A percentile compares a stretch with the other conserved stretches of the same genome.
phyloP scores from a whole-genome alignment of 345 rosid genomes.

The Euphorbia pulcherrima region DNA sequence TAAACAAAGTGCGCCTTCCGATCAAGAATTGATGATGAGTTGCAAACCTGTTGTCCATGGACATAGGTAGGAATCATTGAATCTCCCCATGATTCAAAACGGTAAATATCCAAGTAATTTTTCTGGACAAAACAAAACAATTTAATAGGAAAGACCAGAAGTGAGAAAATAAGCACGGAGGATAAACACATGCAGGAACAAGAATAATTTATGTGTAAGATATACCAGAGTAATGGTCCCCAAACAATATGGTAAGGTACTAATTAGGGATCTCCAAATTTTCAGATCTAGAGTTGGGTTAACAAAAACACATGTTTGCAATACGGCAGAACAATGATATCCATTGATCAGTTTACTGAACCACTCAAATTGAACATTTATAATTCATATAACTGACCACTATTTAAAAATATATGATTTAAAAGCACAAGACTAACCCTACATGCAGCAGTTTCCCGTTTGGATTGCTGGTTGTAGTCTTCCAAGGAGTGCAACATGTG shows the following conservation, averaged over 20 bases:
- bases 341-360: not conserved
- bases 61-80: constrained; percentile 78
- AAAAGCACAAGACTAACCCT: not conserved
- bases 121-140: constrained; percentile 44
- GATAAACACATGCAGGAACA: constrained; percentile 3
- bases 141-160: constrained; percentile 7
- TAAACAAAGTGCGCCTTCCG: constrained; percentile 12
- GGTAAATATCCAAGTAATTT: constrained; percentile 91
- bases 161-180: not conserved
- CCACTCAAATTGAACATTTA: not conserved
- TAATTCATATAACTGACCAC: not conserved
- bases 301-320: not conserved
- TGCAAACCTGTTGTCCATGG: constrained; percentile 82
- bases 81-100: constrained; percentile 97
- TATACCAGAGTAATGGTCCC: constrained; percentile 3
- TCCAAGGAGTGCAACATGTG: too few relatives aligned
- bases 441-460: too few relatives aligned
- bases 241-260: not conserved
- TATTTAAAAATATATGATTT: not conserved
- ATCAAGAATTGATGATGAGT: not conserved
- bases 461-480: too few relatives aligned
- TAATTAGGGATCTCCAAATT: not conserved
- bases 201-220: constrained; percentile 5
- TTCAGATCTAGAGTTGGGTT: not conserved
- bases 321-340: not conserved